Evolutionary conservation across 2,329 filamentous ascomycete genomes (phyloP).

Genomic region (Paraphaeosphaeria minitans): DNA sequence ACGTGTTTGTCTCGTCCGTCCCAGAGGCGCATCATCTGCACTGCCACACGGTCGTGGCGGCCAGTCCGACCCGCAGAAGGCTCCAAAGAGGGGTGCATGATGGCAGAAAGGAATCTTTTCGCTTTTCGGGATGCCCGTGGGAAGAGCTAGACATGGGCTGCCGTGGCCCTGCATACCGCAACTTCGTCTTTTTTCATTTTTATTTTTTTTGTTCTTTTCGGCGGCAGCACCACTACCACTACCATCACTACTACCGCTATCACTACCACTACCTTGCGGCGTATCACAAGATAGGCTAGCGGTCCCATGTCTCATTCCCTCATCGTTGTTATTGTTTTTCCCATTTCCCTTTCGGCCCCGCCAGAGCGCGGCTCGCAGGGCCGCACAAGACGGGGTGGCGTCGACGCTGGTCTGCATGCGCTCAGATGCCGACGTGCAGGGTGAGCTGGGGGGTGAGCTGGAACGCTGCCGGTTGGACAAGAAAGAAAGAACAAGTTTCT

Average conservation of each 20-base stretch:
- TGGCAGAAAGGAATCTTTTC: not conserved
- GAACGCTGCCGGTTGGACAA: constrained; percentile 40
- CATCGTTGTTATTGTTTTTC: no score
- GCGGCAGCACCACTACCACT: no score
- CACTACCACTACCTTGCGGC: no score
- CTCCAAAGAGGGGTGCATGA: not conserved
- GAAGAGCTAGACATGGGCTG: not conserved
- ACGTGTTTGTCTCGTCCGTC: not conserved
- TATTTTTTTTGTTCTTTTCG: no score
- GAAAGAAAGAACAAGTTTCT: no score
- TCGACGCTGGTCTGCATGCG: not conserved
- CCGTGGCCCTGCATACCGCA: not conserved
- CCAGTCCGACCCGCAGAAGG: constrained; percentile 8
- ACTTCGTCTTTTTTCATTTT: not conserved
- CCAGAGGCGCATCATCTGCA: constrained; percentile 6
- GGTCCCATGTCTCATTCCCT: no score
- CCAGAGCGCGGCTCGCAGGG: not conserved
- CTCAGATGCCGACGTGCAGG: constrained; percentile 6
- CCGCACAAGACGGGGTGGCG: constrained; percentile 9
- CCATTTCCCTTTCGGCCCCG: no score
- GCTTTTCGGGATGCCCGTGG: not conserved
- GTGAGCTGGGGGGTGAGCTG: constrained; percentile 16
- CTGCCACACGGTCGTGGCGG: constrained; percentile 15
- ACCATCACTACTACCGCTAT: no score
- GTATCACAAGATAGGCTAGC: no score